Evolutionary conservation across 2,329 filamentous ascomycete genomes (phyloP).

Genomic region (Colletotrichum orchidophilum): DNA sequence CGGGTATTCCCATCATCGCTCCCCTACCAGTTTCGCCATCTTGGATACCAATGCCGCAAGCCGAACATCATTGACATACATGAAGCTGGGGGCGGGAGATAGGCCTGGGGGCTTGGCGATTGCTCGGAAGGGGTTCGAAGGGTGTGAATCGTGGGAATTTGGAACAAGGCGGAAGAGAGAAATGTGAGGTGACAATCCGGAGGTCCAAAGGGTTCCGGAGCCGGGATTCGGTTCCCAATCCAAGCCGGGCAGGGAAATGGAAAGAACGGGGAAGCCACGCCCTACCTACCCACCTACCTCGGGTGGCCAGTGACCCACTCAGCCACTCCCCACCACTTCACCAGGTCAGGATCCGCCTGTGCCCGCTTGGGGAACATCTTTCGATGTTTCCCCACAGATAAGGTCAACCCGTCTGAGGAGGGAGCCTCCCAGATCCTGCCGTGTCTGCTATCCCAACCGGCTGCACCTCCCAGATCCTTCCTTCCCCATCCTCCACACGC

Average conservation of each 20-base stretch:
- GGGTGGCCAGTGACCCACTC: background rate
- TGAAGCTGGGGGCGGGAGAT: background rate
- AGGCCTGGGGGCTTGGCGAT: background rate
- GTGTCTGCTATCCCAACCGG: slow-evolving; percentile 1
- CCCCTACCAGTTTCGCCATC: slow-evolving; percentile 14
- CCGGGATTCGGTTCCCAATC: background rate
- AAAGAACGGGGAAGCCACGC: background rate
- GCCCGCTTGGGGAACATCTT: slow-evolving; percentile 23
- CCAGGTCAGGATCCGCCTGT: slow-evolving; percentile 2
- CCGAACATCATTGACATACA: background rate
- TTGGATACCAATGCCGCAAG: background rate
- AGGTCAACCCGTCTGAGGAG: slow-evolving; percentile 4
- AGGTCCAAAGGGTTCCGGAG: background rate
- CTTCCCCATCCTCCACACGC: background rate
- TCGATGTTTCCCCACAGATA: slow-evolving; percentile 34
- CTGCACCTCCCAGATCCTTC: background rate
- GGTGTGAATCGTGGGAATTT: background rate
- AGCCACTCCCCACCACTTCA: background rate
- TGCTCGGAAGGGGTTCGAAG: background rate
- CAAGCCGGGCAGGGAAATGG: background rate
- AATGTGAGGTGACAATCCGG: background rate
- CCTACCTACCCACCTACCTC: background rate
- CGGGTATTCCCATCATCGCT: slow-evolving; percentile 20
- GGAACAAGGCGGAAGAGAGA: background rate
- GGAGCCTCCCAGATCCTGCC: background rate